Evolutionary conservation across 768 basidiomycete species (phyloP).

Genomic region (Pleurotus platypus): DNA sequence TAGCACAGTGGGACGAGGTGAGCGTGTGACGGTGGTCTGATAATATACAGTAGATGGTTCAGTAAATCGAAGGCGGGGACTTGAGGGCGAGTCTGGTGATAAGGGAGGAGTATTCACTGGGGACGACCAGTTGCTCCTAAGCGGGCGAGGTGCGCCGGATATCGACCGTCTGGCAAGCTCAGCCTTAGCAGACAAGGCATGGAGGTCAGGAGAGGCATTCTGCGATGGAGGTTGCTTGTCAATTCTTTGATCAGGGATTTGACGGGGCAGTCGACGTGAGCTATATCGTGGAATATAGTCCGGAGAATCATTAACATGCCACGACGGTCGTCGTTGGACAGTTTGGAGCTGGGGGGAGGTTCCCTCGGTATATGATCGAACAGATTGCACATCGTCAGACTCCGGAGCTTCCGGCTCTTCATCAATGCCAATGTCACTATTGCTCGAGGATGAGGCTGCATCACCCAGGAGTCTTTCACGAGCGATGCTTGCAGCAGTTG

Average conservation of each 20-base stretch:
- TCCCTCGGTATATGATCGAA: slow-evolving; percentile 61
- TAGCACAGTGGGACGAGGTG: slow-evolving; percentile 42
- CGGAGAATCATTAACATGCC: slow-evolving; percentile 27
- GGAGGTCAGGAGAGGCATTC: slow-evolving; percentile 18
- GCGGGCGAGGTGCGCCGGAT: slow-evolving; percentile 38
- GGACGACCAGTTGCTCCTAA: slow-evolving; percentile 35
- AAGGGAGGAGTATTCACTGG: slow-evolving; percentile 36
- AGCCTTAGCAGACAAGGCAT: slow-evolving; percentile 25
- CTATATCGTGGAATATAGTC: slow-evolving; percentile 10
- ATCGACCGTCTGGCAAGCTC: slow-evolving; percentile 40
- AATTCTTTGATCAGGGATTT: slow-evolving; percentile 20
- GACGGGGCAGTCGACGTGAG: slow-evolving; percentile 12
- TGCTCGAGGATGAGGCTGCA: slow-evolving; percentile 51
- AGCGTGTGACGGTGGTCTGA: slow-evolving; percentile 51
- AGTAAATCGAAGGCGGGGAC: slow-evolving; percentile 26
- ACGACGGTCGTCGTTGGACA: slow-evolving; percentile 43
- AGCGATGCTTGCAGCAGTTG: slow-evolving; percentile 59
- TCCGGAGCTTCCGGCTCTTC: slow-evolving; percentile 64
- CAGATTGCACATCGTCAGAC: slow-evolving; percentile 69
- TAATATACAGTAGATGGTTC: slow-evolving; percentile 65
- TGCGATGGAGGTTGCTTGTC: slow-evolving; percentile 17
- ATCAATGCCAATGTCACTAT: slow-evolving; percentile 65
- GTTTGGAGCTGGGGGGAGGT: slow-evolving; percentile 19
- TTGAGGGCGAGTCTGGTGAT: slow-evolving; percentile 44
- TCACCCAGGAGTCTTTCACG: slow-evolving; percentile 47